Evolutionary conservation across 352 stramenopile genomes (phyloP).

Genomic region (Aphanomyces cochlioides): DNA sequence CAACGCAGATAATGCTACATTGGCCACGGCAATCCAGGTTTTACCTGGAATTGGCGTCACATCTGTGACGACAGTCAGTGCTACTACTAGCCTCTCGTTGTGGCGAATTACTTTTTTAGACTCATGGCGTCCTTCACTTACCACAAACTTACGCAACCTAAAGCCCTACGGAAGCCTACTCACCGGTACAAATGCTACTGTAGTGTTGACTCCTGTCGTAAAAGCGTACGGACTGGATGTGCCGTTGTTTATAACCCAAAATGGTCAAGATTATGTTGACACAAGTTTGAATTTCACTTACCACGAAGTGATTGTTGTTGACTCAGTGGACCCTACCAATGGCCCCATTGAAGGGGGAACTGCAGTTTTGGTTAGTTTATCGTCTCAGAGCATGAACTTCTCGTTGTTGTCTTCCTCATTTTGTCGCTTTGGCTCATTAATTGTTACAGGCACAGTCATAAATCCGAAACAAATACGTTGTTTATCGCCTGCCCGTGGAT

Average conservation of each 20-base stretch:
- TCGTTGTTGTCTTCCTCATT: slow-evolving; percentile 22
- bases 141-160: neutral
- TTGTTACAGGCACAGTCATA: slow-evolving; percentile 36
- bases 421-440: slow-evolving; percentile 41
- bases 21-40: slow-evolving; percentile 7
- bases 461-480: slow-evolving; percentile 11
- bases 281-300: slow-evolving; percentile 39
- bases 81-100: neutral
- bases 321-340: slow-evolving; percentile 42
- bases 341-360: slow-evolving; percentile 49
- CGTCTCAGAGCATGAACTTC: slow-evolving; percentile 34
- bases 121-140: slow-evolving; percentile 14
- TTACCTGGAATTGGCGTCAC: neutral
- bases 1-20: neutral
- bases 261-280: slow-evolving; percentile 15
- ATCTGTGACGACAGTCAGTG: neutral
- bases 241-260: slow-evolving; percentile 10
- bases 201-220: neutral
- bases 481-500: neutral
- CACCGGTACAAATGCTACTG: slow-evolving; percentile 18
- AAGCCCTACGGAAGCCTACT: neutral
- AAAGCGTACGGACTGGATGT: neutral
- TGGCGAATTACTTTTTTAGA: slow-evolving; percentile 28
- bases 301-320: slow-evolving; percentile 41
- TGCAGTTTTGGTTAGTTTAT: slow-evolving; percentile 34